Evolutionary conservation across 139 green algal genomes (phyloP).

Genomic region (Eudorina sp.): DNA sequence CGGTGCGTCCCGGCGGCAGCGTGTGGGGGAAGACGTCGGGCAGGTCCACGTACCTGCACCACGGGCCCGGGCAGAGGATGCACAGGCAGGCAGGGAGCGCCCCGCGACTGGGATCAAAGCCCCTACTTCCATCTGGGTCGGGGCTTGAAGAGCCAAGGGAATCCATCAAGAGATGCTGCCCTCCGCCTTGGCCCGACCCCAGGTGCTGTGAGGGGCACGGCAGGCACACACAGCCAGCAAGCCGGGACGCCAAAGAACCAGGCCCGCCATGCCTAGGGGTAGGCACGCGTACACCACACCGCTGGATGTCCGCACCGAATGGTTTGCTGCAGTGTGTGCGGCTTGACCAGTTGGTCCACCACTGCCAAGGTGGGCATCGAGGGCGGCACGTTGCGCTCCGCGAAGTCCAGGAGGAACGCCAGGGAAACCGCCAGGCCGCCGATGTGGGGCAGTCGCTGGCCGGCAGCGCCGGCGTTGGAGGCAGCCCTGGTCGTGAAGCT

Average conservation of each 20-base stretch:
- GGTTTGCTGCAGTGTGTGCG: constrained; percentile 13
- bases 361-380: background rate
- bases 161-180: too few relatives aligned
- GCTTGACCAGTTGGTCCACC: constrained; percentile 19
- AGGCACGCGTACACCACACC: too few relatives aligned
- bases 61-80: too few relatives aligned
- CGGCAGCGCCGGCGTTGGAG: background rate
- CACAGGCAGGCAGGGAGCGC: too few relatives aligned
- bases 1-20: background rate
- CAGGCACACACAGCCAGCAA: too few relatives aligned
- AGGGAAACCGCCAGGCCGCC: constrained; percentile 24
- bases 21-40: background rate
- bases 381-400: background rate
- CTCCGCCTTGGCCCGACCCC: too few relatives aligned
- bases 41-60: constrained; percentile 40
- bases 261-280: too few relatives aligned
- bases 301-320: constrained; percentile 24
- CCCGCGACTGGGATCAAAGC: background rate
- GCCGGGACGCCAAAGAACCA: too few relatives aligned
- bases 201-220: too few relatives aligned
- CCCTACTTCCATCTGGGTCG: too few relatives aligned
- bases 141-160: background rate
- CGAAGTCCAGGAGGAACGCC: constrained; percentile 17
- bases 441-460: constrained; percentile 6
- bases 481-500: background rate